Base-by-base conservation (phyloP, 2,329 filamentous ascomycete species). In the Ophiostoma sp. region DNA sequence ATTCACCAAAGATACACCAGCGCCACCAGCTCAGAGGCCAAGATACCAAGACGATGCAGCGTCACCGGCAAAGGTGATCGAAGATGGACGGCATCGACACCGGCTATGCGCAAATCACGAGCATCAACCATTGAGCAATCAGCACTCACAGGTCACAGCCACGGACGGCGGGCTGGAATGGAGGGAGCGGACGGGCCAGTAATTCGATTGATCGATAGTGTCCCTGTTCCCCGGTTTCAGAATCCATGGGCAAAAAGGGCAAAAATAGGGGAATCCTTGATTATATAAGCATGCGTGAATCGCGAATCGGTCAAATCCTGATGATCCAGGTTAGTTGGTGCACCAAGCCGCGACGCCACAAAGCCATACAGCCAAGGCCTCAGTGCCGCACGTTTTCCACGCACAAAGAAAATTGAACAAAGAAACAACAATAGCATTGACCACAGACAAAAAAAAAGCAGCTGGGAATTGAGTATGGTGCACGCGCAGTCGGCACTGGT, bases 161-260 rank as follows among this genome's bases (percentile, higher is more conserved):
- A 55, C 27, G 27, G 49, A 27, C 18, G 49, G n/a, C 9, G 18
- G 18, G 49, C 49, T 55, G 49, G 49, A 55, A 55, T 55, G 49
- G 6, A 55, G 49, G 11, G 49, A 55, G 18, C 8, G 49, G 49
- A 55, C 49, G 18, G 49, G 49, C 49, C 5, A 55, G 49, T 47
- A 55, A 55, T 55, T 55, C n/a, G 27, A 18, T 55, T 27, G 12
- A 55, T 55, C 27, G 49, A 55, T 27, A 7, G 49, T 18, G 49
- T 55, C 27, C 49, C 49, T 55, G 8, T 55, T 55, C 49, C 49
- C 49, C 49, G 49, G 49, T 55, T 55, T 55, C 49, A 55, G 49
- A 55, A 27, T 55, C 49, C 27, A 27, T 27, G 27, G 27, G 27
- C 27, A 27, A 27, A 27, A 27, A 27, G 27, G 27, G 27, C 27